phyloP scores from a whole-genome alignment of 2,329 filamentous ascomycete genomes.

The Cladosporium sp. region DNA sequence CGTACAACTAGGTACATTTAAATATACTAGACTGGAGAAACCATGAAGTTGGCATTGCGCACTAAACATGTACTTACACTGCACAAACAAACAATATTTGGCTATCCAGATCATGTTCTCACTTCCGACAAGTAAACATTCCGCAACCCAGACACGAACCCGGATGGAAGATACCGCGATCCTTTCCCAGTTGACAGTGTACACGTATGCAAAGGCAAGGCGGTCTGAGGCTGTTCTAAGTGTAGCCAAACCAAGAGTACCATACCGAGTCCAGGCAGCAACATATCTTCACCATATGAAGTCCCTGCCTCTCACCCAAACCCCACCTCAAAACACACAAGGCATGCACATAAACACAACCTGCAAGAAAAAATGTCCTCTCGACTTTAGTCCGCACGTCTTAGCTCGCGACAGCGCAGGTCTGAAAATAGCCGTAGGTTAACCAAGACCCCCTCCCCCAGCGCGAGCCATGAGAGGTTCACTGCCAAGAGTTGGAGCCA shows the following conservation, averaged over 20 bases:
- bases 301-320: neutral
- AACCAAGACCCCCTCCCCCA: slow-evolving; percentile 7
- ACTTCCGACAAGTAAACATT: too few relatives aligned
- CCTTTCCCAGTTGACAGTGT: too few relatives aligned
- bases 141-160: too few relatives aligned
- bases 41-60: too few relatives aligned
- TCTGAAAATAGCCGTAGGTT: slow-evolving; percentile 36
- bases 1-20: neutral
- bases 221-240: too few relatives aligned
- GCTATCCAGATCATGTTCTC: too few relatives aligned
- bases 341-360: neutral
- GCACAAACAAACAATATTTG: too few relatives aligned
- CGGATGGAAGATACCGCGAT: too few relatives aligned
- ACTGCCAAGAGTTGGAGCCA: neutral
- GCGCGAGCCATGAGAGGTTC: slow-evolving; percentile 11
- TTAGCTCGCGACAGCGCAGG: slow-evolving; percentile 33
- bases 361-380: slow-evolving; percentile 31
- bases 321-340: neutral
- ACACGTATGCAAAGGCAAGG: too few relatives aligned
- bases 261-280: neutral
- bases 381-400: slow-evolving; percentile 38
- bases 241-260: neutral
- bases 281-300: neutral
- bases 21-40: too few relatives aligned
- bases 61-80: too few relatives aligned